A percentile compares a stretch with the other conserved stretches of the same genome.
phyloP scores from a whole-genome alignment of 768 basidiomycete species.

The Suillus placidus region DNA sequence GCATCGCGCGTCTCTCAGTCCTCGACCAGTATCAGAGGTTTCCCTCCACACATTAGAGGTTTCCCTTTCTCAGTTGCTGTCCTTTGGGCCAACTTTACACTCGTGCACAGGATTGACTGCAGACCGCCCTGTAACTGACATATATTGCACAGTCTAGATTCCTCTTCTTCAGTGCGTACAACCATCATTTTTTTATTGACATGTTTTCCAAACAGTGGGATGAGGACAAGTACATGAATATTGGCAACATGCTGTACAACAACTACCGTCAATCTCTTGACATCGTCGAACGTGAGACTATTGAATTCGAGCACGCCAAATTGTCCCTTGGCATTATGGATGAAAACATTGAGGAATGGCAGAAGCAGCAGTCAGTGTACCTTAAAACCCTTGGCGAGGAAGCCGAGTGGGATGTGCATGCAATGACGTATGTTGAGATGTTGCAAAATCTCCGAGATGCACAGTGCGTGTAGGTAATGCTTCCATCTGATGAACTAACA shows the following conservation, averaged over 20 bases:
- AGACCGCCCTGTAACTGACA: too few species aligned
- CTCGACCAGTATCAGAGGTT: too few species aligned
- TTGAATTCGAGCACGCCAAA: not conserved
- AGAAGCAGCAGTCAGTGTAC: conserved; percentile 21
- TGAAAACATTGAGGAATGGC: conserved; percentile 1
- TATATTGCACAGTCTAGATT: too few species aligned
- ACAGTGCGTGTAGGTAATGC: not conserved
- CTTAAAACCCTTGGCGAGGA: conserved; percentile 31
- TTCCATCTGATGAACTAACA: conserved; percentile 7
- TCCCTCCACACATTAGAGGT: too few species aligned
- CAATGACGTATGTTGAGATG: conserved; percentile 11
- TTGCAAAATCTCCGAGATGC: conserved; percentile 2
- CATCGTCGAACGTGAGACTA: conserved; percentile 8
- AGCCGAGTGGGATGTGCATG: conserved; percentile 29
- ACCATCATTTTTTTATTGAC: not conserved
- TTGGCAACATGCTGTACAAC: conserved; percentile 17
- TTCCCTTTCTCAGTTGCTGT: too few species aligned
- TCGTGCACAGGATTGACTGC: too few species aligned
- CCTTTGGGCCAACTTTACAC: too few species aligned
- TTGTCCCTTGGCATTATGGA: not conserved
- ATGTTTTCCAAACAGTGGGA: conserved; percentile 6
- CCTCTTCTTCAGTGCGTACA: too few species aligned
- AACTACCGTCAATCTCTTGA: conserved; percentile 30
- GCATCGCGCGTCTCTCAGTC: too few species aligned
- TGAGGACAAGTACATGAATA: conserved; percentile 12